Evolutionary conservation across 106 monocot species (phyloP).

Genomic region (Triglochin maritima): DNA sequence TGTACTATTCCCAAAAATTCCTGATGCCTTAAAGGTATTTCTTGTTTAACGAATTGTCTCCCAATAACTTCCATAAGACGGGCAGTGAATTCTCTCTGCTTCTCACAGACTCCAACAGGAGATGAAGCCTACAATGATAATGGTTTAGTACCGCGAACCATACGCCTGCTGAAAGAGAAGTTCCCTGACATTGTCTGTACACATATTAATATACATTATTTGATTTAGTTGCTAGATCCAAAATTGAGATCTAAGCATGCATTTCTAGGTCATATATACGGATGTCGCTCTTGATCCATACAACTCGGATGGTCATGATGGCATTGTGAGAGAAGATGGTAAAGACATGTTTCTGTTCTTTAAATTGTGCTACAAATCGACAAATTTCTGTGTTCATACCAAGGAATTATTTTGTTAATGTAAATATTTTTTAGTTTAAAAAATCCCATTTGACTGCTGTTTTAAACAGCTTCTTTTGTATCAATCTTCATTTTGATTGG

Average conservation of each 20-base stretch:
- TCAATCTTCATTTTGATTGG: no score
- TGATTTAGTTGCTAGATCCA: background rate
- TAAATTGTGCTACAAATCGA: background rate
- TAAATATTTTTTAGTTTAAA: no score
- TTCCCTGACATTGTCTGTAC: conserved; percentile 79
- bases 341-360: conserved; percentile 2
- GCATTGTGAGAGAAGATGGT: conserved; percentile 99
- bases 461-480: no score
- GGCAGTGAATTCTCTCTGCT: conserved; percentile 2
- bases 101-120: conserved; percentile 66
- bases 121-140: conserved; percentile 99
- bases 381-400: no score
- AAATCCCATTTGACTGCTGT: no score
- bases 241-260: background rate
- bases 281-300: conserved; percentile 99
- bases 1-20: conserved; percentile 96
- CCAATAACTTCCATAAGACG: background rate
- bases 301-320: conserved; percentile 98
- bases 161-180: conserved; percentile 90
- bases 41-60: conserved; percentile 1
- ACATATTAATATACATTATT: background rate
- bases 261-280: conserved; percentile 78
- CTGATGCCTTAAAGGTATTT: conserved; percentile 91
- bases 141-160: conserved; percentile 83
- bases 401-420: no score